Percentiles rank a stretch among this genome's conserved stretches.
Evolutionary conservation across 2,329 filamentous ascomycete genomes (phyloP).

Genomic region (Pseudocercospora macadamiae): DNA sequence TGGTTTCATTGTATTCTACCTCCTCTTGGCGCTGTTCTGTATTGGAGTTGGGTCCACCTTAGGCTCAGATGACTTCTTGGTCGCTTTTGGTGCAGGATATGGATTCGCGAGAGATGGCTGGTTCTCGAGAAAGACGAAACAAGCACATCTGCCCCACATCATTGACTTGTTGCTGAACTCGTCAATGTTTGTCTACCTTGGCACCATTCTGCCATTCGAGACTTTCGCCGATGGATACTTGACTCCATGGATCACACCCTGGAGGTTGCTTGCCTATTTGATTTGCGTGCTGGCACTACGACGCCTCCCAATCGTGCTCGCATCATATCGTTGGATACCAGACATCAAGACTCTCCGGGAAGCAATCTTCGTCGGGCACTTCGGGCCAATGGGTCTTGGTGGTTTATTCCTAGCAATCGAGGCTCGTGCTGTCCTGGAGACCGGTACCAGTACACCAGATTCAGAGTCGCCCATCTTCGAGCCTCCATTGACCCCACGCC

Average conservation of each 20-base stretch:
- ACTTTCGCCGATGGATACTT: slow-evolving; percentile 44
- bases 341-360: slow-evolving; percentile 55
- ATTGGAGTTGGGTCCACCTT: slow-evolving; percentile 56
- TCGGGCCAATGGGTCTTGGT: slow-evolving; percentile 61
- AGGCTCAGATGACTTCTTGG: slow-evolving; percentile 60
- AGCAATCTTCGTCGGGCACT: slow-evolving; percentile 60
- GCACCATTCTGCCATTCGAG: slow-evolving; percentile 57
- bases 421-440: slow-evolving; percentile 57
- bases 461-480: slow-evolving; percentile 46
- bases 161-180: slow-evolving; percentile 61
- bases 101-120: slow-evolving; percentile 59
- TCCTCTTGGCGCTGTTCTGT: slow-evolving; percentile 57
- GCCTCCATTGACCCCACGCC: slow-evolving; percentile 38
- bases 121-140: slow-evolving; percentile 52
- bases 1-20: slow-evolving; percentile 59
- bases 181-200: slow-evolving; percentile 60
- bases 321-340: slow-evolving; percentile 52
- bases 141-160: slow-evolving; percentile 52
- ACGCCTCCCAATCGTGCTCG: slow-evolving; percentile 56
- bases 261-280: slow-evolving; percentile 51
- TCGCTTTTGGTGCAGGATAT: slow-evolving; percentile 59
- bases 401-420: slow-evolving; percentile 61
- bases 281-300: slow-evolving; percentile 56
- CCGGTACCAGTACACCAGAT: slow-evolving; percentile 49
- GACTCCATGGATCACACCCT: slow-evolving; percentile 45